Evolutionary conservation across 768 basidiomycete genomes (phyloP), one percentile per base, ranked within the genome.

Genomic region (Cyathus striatus): DNA sequence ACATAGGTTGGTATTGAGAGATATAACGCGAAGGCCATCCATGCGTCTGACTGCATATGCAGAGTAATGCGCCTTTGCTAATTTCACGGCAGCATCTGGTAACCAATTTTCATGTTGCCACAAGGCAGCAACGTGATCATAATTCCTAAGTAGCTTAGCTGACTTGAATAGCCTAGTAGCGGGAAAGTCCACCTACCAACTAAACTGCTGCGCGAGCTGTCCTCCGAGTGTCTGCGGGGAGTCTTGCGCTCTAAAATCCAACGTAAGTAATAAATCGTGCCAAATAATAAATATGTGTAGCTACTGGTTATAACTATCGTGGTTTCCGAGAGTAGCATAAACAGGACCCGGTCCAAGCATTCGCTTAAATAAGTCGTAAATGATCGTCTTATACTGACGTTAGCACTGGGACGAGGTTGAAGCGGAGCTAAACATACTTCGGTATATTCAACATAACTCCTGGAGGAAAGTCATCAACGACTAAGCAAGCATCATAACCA

Each of bases 1-100:
- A 84, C 86, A 90, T 42, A 88, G 52, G 55, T 89, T 81, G 14
- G 86, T 88, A 57, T 90, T 87, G 44, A 90, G 59, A 25, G 83
- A 79, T 43, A 90, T 85, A 23, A 89, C 61, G 26, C 85, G 71
- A 12, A 90, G 64, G 5, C 84, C 86, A 41, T 86, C 83, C 14
- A 54, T 48, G 17, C 85, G 75, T 49, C 70, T 71, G 21, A 86
- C 83, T 69, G 80, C 83, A 56, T 84, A 90, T 9, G 71, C 87
- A 6, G 80, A 70, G 51, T 88, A 89, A 58, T 89, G 86, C 0
- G 80, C 65, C 32, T 72, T 75, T 0, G 86, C 87, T 26, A 72
- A 62, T 26, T 68, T 56, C 2, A 79, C 76, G 5, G 76, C 76
- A 10, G 73, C 65, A 39, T 73, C 63, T 6, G 78, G 75, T 23